Base-by-base conservation (phyloP, 805 yeast species). In the Zygotorulaspora chibaensis region DNA sequence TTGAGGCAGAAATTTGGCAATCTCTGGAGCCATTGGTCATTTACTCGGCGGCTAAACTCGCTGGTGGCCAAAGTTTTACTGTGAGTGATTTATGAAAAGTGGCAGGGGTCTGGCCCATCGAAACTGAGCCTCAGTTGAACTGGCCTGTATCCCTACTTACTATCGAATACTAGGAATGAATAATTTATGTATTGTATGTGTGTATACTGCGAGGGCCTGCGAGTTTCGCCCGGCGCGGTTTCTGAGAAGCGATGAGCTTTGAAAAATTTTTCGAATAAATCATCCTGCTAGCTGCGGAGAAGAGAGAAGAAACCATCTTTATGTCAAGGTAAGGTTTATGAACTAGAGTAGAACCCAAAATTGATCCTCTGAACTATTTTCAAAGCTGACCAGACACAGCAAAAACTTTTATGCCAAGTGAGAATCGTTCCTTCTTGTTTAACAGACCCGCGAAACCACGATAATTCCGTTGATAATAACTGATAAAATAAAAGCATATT, bases 381-480 rank as follows among this genome's bases (percentile, higher is more conserved):
- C 20, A 33, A n/a, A 33, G 20, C 20, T 17, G 16, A 16, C 16
- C n/a, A 16, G 13, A 16, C 16, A 33, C 6, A 33, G 36, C 36
- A 33, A 33, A 33, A 13, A 16, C 46, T 48, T 48, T 45, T 53
- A 53, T 53, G 57, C 54, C 48, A 40, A 49, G 53, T 44, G 51
- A 47, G 52, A 51, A 53, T 47, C 39, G 45, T 40, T 53, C 55
- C 47, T 52, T 52, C 48, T 48, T 51, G 47, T 53, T 47, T 47
- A 51, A 50, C 47, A 51, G 55, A 45, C 57, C 55, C 35, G 52
- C 52, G 33, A 51, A 53, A 49, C 57, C 57, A 53, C 57, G 57
- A 53, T 53, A 53, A 53, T 46, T 26, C 39, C 20, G 35, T 20
- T 35, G 23, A 37, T n/a, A n/a, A 3, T 13, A 37, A 20, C 16